Evolutionary conservation across 1,284 basidiomycete genomes (phyloP).

Genomic region (Ustilago loliicola): DNA sequence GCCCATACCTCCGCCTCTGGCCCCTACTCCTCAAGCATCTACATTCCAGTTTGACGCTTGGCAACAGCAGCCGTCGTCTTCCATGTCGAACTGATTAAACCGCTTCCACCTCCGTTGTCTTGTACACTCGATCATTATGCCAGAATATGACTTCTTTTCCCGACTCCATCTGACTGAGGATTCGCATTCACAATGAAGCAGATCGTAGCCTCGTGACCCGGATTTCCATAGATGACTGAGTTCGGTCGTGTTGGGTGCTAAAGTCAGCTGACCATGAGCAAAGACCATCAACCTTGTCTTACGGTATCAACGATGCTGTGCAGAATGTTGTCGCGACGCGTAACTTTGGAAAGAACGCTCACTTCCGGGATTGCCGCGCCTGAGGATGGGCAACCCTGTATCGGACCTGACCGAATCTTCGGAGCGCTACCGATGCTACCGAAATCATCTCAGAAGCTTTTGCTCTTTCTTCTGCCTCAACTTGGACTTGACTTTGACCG

Average conservation of each 20-base stretch:
- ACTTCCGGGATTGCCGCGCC: background rate
- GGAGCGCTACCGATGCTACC: background rate
- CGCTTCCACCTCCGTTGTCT: background rate
- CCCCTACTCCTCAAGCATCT: conserved; percentile 12
- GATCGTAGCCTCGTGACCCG: too few species aligned
- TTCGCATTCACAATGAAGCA: too few species aligned
- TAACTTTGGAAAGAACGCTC: background rate
- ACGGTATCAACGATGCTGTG: background rate
- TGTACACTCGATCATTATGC: background rate
- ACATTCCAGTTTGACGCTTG: conserved; percentile 19
- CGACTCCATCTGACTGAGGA: background rate
- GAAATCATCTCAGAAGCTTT: background rate
- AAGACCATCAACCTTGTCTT: background rate
- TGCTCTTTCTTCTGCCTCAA: background rate
- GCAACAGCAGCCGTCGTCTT: conserved; percentile 13
- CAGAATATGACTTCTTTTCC: background rate
- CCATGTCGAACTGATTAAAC: background rate
- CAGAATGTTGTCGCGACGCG: background rate
- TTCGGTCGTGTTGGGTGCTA: background rate
- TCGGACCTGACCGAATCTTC: background rate
- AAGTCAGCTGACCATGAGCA: background rate
- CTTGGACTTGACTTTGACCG: background rate
- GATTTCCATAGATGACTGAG: background rate
- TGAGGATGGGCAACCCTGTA: background rate
- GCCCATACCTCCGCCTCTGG: conserved; percentile 15